Evolutionary conservation across 345 rosid genomes (phyloP), one percentile per base, ranked within the genome.

Genomic region (Dovyalis caffra): DNA sequence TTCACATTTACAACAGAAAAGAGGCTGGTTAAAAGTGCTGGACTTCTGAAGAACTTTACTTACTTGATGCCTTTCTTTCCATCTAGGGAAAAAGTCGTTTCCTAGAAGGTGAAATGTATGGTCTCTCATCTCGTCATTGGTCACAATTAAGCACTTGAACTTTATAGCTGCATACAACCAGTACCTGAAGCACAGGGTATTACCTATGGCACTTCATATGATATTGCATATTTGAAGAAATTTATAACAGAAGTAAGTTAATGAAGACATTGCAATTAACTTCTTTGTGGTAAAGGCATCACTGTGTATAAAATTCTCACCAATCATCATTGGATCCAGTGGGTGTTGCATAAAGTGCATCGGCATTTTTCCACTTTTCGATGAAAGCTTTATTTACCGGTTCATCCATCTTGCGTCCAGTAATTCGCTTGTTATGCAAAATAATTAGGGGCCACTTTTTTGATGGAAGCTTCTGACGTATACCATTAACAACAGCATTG

Each of bases 51-150:
- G 49, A 69, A 37, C 31, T 72, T 72, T 62, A 78, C 90, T 88
- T 75, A 90, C 95, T 81, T 86, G 92, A 68, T 90, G 95, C 81
- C 90, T 86, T 86, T 90, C 95, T 84, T 90, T 89, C 92, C 95
- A 90, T 80, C 72, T 89, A 26, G 89, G 90, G 78, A 90, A 89
- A 83, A 88, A 86, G 81, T 87, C 90, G 67, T 86, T 89, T 68
- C 92, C 92, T 43, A 90, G 76, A 84, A 90, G 91, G 71, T 87
- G 92, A 84, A 90, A 90, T 35, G 84, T 85, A 79, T 90, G 95
- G 78, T 90, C 95, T 85, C 92, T 84, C 92, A 89, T 90, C 87
- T 90, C 95, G 63, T 90, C 92, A 1, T 90, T 90, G 43, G 91
- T 87, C 79, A 90, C 88, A n/a, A 90, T 29, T 63, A 90, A 81